These are phyloP conservation scores for Tuber calosporum DNA, from an alignment of 495 filamentous ascomycete genomes.

Conservation along the genomic window DNA sequence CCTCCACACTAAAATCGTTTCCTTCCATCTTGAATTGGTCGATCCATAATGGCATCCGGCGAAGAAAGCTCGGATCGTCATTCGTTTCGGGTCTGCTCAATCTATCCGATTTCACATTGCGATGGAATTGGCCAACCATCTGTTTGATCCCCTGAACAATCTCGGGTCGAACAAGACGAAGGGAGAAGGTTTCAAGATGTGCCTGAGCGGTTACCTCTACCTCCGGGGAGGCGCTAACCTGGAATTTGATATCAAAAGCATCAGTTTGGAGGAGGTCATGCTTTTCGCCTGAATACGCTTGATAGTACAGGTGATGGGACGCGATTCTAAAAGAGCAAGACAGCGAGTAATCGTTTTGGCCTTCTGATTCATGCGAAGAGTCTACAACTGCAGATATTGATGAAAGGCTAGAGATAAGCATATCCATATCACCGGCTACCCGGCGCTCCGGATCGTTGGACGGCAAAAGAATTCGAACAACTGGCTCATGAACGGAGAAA, in stretches of 20 bases:
- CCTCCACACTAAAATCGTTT: slow-evolving; percentile 78
- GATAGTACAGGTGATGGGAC: slow-evolving; percentile 91
- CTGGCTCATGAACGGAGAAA: slow-evolving; percentile 91
- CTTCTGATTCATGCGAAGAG: slow-evolving; percentile 82
- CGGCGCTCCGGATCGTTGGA: slow-evolving; percentile 56
- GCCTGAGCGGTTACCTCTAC: slow-evolving; percentile 73
- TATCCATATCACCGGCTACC: slow-evolving; percentile 66
- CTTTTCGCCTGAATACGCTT: slow-evolving; percentile 68
- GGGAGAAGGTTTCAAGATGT: slow-evolving; percentile 73
- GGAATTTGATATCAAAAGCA: slow-evolving; percentile 72
- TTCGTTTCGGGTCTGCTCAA: slow-evolving; percentile 47
- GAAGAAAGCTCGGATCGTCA: slow-evolving; percentile 59
- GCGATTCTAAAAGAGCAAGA: slow-evolving; percentile 72
- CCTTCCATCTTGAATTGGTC: slow-evolving; percentile 76
- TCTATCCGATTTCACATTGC: slow-evolving; percentile 59
- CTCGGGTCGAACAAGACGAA: slow-evolving; percentile 83
- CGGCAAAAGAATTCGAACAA: slow-evolving; percentile 79
- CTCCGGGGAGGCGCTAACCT: slow-evolving; percentile 77
- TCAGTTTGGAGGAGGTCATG: slow-evolving; percentile 83
- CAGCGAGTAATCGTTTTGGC: slow-evolving; percentile 77
- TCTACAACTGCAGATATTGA: slow-evolving; percentile 87
- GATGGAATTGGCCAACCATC: slow-evolving; percentile 71
- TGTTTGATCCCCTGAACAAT: slow-evolving; percentile 87
- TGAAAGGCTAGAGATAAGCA: slow-evolving; percentile 88
- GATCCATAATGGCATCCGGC: slow-evolving; percentile 75